These are phyloP conservation scores for Verticillium longisporum DNA, from an alignment of 2,329 filamentous ascomycete species.

Conservation along the genomic window DNA sequence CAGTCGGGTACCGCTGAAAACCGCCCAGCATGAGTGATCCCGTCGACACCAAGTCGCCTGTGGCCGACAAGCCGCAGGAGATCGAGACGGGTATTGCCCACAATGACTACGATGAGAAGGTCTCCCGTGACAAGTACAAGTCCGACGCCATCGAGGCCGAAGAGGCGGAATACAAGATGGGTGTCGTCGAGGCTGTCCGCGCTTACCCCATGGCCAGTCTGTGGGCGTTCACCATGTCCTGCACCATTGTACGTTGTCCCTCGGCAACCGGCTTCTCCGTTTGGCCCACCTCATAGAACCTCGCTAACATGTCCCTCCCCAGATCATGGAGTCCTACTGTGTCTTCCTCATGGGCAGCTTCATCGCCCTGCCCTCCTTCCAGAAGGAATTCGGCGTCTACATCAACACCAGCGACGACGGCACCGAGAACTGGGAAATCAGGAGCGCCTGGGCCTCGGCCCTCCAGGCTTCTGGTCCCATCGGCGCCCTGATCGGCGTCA, in stretches of 20 bases:
- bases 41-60: no score
- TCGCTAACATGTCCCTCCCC: neutral
- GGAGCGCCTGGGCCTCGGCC: conserved; percentile 1
- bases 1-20: no score
- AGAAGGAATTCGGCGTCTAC: conserved; percentile 17
- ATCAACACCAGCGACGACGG: conserved; percentile 18
- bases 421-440: conserved; percentile 28
- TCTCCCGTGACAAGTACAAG: conserved; percentile 33
- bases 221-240: conserved; percentile 32
- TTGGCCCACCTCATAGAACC: no score
- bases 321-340: conserved; percentile 32
- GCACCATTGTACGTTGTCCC: conserved; percentile 28
- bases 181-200: conserved; percentile 23
- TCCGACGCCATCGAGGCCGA: conserved; percentile 51
- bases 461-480: conserved; percentile 29
- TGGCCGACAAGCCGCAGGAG: no score
- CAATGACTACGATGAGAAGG: conserved; percentile 25
- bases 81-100: no score
- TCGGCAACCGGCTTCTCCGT: neutral
- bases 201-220: conserved; percentile 27
- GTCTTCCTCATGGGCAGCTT: conserved; percentile 15
- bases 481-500: conserved; percentile 54
- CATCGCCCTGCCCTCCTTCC: conserved; percentile 17
- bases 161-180: conserved; percentile 27
- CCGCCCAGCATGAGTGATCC: no score